Base-by-base conservation (phyloP, 2,329 filamentous ascomycete genomes). In the Cladophialophora bantiana region DNA sequence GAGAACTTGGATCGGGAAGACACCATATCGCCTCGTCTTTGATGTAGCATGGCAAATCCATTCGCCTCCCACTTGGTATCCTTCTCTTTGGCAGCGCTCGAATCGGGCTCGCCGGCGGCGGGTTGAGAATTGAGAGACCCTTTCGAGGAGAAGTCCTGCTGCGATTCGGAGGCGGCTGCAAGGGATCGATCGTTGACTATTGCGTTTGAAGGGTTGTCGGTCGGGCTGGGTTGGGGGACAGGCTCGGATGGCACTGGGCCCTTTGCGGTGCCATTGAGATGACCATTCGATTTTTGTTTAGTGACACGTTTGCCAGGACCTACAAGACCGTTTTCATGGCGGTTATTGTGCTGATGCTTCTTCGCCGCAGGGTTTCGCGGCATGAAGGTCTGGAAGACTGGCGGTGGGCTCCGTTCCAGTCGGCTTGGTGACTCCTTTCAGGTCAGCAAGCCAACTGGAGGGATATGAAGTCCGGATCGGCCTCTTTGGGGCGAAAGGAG, bases 251-350 rank as follows among this genome's bases (percentile, higher is more conserved):
- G 62, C 70, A 79, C 78, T 73, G 77, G 72, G 71, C 80, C 78
- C 77, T 80, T 82, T 64, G 81, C 75, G 73, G 77, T 80, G 71
- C 81, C 83, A 78, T 85, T 85, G 75, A 86, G 75, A 74, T 85
- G 79, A 72, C 82, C 82, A 79, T 83, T 85, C 68, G 84, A 85
- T 75, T 83, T 85, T 75, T 85, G 83, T 77, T 84, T 85, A 70
- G 79, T 82, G 74, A 89, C 82, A 78, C 89, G 89, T 83, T 89
- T 92, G 73, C 89, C 90, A 60, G 90, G 88, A 75, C 89, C 89
- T 85, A 93, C 90, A 79, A 93, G 85, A 77, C 92, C 93, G 89
- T 92, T 93, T 82, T 97, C 93, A 82, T 96, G 90, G 79, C 90
- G 88, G 76, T 84, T 87, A 81, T 90, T 90, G 82, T 88, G 88